These are phyloP conservation scores for Penicillium sp. DNA, from an alignment of 2,329 filamentous ascomycete genomes.

Conservation along the genomic window DNA sequence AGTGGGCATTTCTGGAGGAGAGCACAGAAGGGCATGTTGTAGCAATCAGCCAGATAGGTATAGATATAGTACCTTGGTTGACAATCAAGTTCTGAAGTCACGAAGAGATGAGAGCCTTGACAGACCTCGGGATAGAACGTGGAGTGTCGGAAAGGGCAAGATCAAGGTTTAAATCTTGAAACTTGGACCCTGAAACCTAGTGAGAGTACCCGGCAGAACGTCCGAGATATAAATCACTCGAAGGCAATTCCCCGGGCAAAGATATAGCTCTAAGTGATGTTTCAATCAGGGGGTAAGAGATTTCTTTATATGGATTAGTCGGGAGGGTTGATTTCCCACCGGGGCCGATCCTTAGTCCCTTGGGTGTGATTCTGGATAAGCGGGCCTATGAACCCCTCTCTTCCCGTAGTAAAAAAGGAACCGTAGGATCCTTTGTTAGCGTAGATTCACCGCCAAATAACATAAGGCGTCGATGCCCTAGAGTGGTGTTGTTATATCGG, in stretches of 20 bases:
- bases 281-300: neutral
- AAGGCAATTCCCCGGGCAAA: neutral
- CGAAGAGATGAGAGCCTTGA: neutral
- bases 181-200: neutral
- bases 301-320: neutral
- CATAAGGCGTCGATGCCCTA: neutral
- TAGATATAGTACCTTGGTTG: neutral
- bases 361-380: neutral
- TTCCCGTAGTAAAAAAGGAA: neutral
- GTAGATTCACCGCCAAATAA: neutral
- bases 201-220: neutral
- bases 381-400: slow-evolving; percentile 1
- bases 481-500: neutral
- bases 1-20: slow-evolving; percentile 7
- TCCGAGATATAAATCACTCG: neutral
- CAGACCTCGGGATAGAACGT: too few species aligned
- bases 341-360: neutral
- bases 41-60: neutral
- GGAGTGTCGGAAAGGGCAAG: neutral
- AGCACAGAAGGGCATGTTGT: slow-evolving; percentile 10
- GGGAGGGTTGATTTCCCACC: neutral
- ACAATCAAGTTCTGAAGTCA: too few species aligned
- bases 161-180: neutral
- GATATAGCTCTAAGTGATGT: neutral
- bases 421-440: neutral